Conservation (phyloP, 352 stramenopile species). For the Pythium volutum region DNA sequence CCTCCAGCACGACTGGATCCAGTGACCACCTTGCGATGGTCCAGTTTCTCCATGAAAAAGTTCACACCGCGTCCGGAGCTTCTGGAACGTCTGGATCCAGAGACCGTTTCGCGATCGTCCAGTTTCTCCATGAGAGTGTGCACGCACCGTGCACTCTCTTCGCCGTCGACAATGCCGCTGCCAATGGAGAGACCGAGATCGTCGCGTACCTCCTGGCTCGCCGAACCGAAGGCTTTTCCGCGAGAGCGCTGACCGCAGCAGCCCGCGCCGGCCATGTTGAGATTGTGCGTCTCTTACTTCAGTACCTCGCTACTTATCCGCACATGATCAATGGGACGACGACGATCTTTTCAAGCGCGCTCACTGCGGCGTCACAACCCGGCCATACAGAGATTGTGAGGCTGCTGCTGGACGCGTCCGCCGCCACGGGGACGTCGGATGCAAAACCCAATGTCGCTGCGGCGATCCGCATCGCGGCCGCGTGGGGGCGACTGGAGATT, state of each 20-base stretch:
- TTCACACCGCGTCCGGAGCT: too few relatives aligned
- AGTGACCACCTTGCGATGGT: neutral
- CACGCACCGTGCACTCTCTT: neutral
- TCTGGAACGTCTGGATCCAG: too few relatives aligned
- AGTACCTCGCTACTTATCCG: neutral
- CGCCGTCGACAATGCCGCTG: conserved; percentile 1
- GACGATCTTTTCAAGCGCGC: neutral
- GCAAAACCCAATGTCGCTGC: neutral
- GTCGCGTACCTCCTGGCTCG: neutral
- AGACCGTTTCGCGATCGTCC: neutral
- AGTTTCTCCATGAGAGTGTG: neutral
- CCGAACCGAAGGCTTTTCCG: neutral
- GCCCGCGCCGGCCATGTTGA: neutral
- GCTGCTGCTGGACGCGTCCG: neutral
- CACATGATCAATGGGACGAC: too few relatives aligned
- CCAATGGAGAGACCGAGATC: neutral
- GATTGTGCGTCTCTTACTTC: neutral
- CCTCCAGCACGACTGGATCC: neutral
- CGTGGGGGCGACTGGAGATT: neutral
- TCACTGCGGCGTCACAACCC: conserved; percentile 3
- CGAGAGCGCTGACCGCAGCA: neutral
- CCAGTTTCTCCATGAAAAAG: conserved; percentile 2
- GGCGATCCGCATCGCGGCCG: neutral
- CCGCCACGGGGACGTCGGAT: too few relatives aligned
- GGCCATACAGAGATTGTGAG: neutral